phyloP scores from a whole-genome alignment of 2,329 filamentous ascomycete genomes.

The Cordyceps fumosorosea region DNA sequence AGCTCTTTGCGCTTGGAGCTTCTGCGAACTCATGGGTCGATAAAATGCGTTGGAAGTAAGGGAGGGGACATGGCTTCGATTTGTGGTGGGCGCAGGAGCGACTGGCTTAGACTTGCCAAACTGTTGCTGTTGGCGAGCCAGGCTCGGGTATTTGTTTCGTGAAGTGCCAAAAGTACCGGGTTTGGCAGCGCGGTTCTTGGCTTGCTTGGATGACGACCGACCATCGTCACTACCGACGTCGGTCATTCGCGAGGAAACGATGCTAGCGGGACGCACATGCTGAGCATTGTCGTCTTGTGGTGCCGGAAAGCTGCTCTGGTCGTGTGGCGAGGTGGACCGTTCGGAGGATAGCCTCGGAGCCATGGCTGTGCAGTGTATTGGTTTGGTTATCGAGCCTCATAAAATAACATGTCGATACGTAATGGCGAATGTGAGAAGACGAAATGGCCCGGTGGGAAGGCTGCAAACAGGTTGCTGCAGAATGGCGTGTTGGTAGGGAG shows the following conservation, averaged over 20 bases:
- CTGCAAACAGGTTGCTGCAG: background rate
- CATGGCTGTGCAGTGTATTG: background rate
- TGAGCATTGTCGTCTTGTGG: constrained; percentile 36
- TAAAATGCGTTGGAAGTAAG: constrained; percentile 89
- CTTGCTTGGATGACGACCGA: background rate
- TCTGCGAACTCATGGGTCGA: constrained; percentile 92
- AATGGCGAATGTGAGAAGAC: background rate
- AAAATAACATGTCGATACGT: constrained; percentile 2
- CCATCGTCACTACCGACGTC: constrained; percentile 55
- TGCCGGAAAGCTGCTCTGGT: constrained; percentile 32
- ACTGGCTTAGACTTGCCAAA: constrained; percentile 36
- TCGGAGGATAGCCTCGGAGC: constrained; percentile 17
- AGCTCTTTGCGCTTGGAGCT: constrained; percentile 79
- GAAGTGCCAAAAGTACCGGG: constrained; percentile 34
- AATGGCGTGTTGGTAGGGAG: background rate
- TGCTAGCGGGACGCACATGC: constrained; percentile 49
- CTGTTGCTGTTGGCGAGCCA: constrained; percentile 39
- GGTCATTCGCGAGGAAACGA: constrained; percentile 68
- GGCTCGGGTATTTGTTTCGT: constrained; percentile 44
- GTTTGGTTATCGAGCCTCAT: background rate
- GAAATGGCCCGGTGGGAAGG: background rate
- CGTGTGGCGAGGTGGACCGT: constrained; percentile 30
- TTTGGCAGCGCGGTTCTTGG: constrained; percentile 27
- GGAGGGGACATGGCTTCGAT: constrained; percentile 81
- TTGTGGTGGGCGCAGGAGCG: constrained; percentile 49